Evolutionary conservation across 352 stramenopile species (phyloP).

Genomic region (Phytophthora brassicae): DNA sequence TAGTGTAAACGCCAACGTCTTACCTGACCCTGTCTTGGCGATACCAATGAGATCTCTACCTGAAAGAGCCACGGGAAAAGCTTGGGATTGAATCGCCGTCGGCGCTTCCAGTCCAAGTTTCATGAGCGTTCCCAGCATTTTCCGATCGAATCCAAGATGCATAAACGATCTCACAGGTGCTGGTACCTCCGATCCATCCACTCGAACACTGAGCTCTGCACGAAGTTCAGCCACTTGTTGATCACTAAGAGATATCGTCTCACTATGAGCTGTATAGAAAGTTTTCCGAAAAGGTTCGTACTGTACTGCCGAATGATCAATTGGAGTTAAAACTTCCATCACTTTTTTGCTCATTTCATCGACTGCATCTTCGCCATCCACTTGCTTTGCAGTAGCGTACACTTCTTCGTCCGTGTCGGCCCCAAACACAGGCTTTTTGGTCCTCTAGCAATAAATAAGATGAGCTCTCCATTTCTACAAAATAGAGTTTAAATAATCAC

Average conservation of each 20-base stretch:
- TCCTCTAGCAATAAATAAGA: conserved; percentile 26
- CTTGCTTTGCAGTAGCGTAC: conserved; percentile 57
- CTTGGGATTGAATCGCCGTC: conserved; percentile 80
- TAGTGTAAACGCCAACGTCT: conserved; percentile 97
- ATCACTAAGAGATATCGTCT: conserved; percentile 36
- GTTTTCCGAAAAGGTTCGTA: conserved; percentile 86
- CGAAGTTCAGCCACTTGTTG: conserved; percentile 45
- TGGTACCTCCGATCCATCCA: conserved; percentile 50
- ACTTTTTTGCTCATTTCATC: conserved; percentile 49
- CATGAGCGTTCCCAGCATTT: conserved; percentile 69
- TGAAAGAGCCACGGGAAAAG: conserved; percentile 79
- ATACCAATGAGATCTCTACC: conserved; percentile 85
- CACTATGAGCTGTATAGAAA: conserved; percentile 68
- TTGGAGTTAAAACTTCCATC: conserved; percentile 74
- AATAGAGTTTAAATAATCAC: no score
- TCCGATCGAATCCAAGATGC: conserved; percentile 65
- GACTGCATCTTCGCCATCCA: conserved; percentile 33
- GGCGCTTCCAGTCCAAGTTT: conserved; percentile 73
- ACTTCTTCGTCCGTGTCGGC: conserved; percentile 80
- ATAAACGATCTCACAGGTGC: conserved; percentile 78
- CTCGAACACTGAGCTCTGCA: conserved; percentile 49
- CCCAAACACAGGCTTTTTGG: conserved; percentile 34
- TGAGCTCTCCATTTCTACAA: not conserved
- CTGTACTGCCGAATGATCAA: conserved; percentile 65
- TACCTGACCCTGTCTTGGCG: conserved; percentile 96